Base-by-base conservation (phyloP, 2,329 filamentous ascomycete species). In the Hypoxylon sp. region DNA sequence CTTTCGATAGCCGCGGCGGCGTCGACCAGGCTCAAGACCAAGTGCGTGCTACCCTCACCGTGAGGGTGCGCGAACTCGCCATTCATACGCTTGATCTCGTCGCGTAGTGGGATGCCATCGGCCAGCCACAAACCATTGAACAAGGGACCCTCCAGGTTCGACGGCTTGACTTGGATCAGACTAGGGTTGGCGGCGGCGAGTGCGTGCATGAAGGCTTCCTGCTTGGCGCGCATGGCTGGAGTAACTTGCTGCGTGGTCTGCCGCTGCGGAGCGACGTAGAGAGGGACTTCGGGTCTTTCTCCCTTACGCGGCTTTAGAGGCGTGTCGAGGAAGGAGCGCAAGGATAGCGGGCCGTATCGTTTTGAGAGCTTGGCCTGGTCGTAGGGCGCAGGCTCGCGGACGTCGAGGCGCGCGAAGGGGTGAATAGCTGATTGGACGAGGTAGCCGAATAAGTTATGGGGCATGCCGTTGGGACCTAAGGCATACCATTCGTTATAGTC, bases 391-490 rank as follows among this genome's bases (percentile, higher is more conserved):
- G 76, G 70, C 4, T 72, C 73, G n/a, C 74, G 63, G 3, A 74
- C 73, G 62, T 81, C 80, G 20, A 62, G 62, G 14, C 74, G 62
- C 7, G 74, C 73, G n/a, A 80, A 28, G 2, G 72, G 70, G 40
- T 72, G 72, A 5, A 76, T 57, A 6, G 69, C 5, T 6, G 71
- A 67, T 63, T 80, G 78, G 9, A 78, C n/a, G 0, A 78, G 65
- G 78, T 79, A 83, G 40, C 81, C 81, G 28, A 74, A 54, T 32
- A 77, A 28, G 59, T 82, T 83, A 70, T 81, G 73, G 0, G 81
- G 80, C 0, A 81, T 59, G 11, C 80, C 80, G 51, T 81, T 80
- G 0, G 75, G 76, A 1, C 81, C 81, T 24, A 83, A 75, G 0
- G 77, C 77, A 14, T 81, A 73, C 67, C 72, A 82, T 54, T 72